Conservation (phyloP, 345 rosid species). For the Pelargonium nanum region DNA sequence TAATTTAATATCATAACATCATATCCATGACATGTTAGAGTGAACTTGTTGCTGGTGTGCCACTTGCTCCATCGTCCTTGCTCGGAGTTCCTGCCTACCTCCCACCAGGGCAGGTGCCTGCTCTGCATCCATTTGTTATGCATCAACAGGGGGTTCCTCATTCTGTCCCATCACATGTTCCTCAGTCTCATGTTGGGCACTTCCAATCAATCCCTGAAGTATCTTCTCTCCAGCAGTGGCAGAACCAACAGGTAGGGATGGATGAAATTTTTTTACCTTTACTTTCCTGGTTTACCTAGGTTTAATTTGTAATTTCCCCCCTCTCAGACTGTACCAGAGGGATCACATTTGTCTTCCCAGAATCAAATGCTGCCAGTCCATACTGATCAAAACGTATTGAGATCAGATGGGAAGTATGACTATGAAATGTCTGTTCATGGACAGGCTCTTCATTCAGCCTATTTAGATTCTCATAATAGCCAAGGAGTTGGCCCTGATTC, state of each 20-base stretch:
- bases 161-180: slow-evolving; percentile 45
- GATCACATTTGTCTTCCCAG: slow-evolving; percentile 33
- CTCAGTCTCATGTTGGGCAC: slow-evolving; percentile 53
- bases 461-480: slow-evolving; percentile 38
- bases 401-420: slow-evolving; percentile 44
- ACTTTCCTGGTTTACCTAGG: background rate
- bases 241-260: slow-evolving; percentile 48
- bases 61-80: slow-evolving; percentile 45
- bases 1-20: background rate
- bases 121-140: slow-evolving; percentile 66
- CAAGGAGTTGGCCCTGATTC: slow-evolving; percentile 41
- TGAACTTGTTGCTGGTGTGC: slow-evolving; percentile 40
- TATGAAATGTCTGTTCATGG: slow-evolving; percentile 47
- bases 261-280: background rate
- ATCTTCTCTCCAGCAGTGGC: slow-evolving; percentile 53
- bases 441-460: slow-evolving; percentile 43
- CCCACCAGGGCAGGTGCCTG: slow-evolving; percentile 68
- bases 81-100: slow-evolving; percentile 56
- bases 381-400: slow-evolving; percentile 34
- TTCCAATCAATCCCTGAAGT: slow-evolving; percentile 37
- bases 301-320: background rate
- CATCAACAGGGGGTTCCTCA: slow-evolving; percentile 68
- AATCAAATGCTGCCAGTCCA: slow-evolving; percentile 43
- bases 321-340: slow-evolving; percentile 45
- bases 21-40: slow-evolving; percentile 17